Conservation (phyloP, 1,139 yeast genomes). For the Geotrichum carabidarum region DNA sequence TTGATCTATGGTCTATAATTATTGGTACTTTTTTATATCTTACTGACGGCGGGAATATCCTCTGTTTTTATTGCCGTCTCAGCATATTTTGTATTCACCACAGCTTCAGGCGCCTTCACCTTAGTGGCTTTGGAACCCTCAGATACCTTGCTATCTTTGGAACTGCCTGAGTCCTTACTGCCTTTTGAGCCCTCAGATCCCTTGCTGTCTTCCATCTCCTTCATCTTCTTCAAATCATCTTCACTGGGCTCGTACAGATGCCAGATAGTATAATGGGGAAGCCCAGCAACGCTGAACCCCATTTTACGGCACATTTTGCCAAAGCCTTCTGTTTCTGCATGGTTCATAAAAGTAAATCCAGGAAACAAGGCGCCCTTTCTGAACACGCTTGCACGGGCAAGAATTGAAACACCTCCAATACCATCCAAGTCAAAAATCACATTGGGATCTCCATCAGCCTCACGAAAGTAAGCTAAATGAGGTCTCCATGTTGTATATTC, state of each 20-base stretch:
- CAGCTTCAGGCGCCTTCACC: slow-evolving; percentile 14
- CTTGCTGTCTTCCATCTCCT: slow-evolving; percentile 50
- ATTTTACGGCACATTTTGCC: slow-evolving; percentile 76
- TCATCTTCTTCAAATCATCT: slow-evolving; percentile 74
- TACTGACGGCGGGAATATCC: slow-evolving; percentile 6
- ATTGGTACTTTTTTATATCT: not conserved
- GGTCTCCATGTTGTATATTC: slow-evolving; percentile 93
- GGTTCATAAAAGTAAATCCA: slow-evolving; percentile 81
- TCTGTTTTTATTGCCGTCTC: slow-evolving; percentile 10
- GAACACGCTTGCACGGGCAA: slow-evolving; percentile 73
- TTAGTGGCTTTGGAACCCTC: slow-evolving; percentile 44
- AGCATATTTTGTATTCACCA: slow-evolving; percentile 5
- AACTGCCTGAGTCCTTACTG: not conserved
- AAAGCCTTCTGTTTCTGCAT: slow-evolving; percentile 91
- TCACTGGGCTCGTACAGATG: slow-evolving; percentile 91
- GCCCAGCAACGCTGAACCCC: slow-evolving; percentile 76
- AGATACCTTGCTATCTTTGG: slow-evolving; percentile 22
- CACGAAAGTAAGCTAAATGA: slow-evolving; percentile 79
- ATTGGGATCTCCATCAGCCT: slow-evolving; percentile 76
- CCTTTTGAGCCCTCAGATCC: slow-evolving; percentile 44
- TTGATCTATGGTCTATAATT: too few relatives aligned
- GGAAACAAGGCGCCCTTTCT: slow-evolving; percentile 82
- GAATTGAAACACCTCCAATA: slow-evolving; percentile 84
- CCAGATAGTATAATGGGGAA: slow-evolving; percentile 89
- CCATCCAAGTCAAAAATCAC: slow-evolving; percentile 89